Evolutionary conservation across 768 basidiomycete genomes (phyloP).

Genomic region (Sporobolomyces roseus): DNA sequence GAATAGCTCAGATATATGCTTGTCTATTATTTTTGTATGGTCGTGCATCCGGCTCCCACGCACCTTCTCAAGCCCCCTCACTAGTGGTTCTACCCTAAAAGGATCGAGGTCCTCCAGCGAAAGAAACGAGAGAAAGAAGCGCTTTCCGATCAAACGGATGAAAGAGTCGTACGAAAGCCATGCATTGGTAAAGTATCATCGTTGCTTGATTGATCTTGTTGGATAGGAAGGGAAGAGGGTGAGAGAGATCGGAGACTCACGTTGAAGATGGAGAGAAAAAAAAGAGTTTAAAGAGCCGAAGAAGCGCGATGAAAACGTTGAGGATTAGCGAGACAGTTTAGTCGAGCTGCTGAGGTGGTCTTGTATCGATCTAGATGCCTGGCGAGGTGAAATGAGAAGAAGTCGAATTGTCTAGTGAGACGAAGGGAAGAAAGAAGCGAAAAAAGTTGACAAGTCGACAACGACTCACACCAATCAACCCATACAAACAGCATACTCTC

Average conservation of each 20-base stretch:
- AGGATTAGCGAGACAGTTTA: no score
- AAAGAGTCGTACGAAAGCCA: slow-evolving; percentile 23
- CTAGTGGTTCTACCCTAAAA: slow-evolving; percentile 17
- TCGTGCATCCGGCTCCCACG: slow-evolving; percentile 17
- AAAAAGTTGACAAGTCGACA: no score
- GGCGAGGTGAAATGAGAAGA: no score
- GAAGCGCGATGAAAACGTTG: no score
- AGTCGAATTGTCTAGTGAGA: neutral
- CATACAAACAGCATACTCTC: no score
- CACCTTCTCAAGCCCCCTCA: neutral
- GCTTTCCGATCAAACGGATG: slow-evolving; percentile 11
- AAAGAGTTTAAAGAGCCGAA: no score
- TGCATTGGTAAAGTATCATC: slow-evolving; percentile 20
- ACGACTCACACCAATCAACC: no score
- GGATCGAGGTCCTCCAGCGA: slow-evolving; percentile 7
- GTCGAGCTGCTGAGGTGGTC: no score
- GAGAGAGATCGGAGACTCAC: neutral
- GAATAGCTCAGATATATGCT: slow-evolving; percentile 20
- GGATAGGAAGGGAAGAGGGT: neutral
- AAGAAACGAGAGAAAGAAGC: neutral
- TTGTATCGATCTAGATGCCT: no score
- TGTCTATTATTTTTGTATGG: slow-evolving; percentile 18
- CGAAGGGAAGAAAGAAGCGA: neutral
- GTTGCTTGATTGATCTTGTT: neutral
- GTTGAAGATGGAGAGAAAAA: no score